phyloP scores from a whole-genome alignment of 306 rosid species.

The Lagenaria siceraria region DNA sequence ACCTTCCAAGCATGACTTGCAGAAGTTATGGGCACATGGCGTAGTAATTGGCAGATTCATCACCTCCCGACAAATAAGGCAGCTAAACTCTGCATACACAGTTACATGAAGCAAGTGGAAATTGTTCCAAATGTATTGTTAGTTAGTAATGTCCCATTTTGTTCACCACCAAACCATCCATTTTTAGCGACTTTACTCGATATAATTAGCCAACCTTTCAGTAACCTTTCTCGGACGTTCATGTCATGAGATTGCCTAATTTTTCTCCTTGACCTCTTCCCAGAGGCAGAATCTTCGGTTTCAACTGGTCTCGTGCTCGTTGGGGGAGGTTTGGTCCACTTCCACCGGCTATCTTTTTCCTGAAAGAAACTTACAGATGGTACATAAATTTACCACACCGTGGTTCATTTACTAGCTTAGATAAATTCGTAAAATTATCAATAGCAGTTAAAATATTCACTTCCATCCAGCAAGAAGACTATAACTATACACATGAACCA shows the following conservation, averaged over 20 bases:
- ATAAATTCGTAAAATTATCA: neutral
- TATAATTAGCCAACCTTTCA: conserved; percentile 27
- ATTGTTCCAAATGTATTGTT: neutral
- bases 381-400: no score
- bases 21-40: conserved; percentile 65
- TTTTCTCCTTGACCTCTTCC: neutral
- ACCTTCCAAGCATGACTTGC: conserved; percentile 51
- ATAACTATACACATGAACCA: no score
- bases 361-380: conserved; percentile 4
- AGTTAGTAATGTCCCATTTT: no score
- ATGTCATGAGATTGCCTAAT: neutral
- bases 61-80: conserved; percentile 40
- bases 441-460: no score
- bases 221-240: conserved; percentile 23
- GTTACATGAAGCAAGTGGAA: neutral
- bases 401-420: neutral
- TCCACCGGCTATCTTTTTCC: conserved; percentile 47
- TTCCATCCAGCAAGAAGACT: no score
- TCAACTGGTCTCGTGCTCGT: conserved; percentile 16
- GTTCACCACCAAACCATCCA: neutral
- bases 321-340: conserved; percentile 61
- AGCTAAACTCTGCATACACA: conserved; percentile 42
- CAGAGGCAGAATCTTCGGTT: conserved; percentile 6
- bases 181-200: neutral
- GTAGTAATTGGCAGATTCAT: conserved; percentile 42